Evolutionary conservation across 108 stramenopile species (phyloP), one percentile per base, ranked within the genome.

Genomic region (Cyclotella cryptica): DNA sequence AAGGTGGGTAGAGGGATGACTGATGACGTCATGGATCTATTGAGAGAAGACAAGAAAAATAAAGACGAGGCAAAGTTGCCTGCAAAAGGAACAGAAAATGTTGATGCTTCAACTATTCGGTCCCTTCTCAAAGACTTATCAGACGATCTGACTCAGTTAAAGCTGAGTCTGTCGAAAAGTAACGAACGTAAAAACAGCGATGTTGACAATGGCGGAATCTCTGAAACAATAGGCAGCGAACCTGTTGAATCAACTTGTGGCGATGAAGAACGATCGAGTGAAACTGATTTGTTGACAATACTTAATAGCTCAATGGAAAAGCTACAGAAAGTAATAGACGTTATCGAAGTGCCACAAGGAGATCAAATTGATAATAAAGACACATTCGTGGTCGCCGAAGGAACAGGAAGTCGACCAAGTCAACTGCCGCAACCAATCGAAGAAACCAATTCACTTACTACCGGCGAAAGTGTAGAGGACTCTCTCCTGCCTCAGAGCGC

Each of bases 1-100:
- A 24, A 61, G 26, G 62, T 60, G 41, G 84, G 84, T 1, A 70
- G 42, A 51, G 84, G 26, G 2, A 44, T 84, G 45, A 84, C 84
- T 1, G 65, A 84, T 52, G 79, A 80, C 51, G 84, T 78, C 22
- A 84, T 84, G 84, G 75, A 80, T 40, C 77, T 80, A 27, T 59
- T 84, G 44, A 61, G 39, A 58, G 46, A 66, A 58, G 70, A 73
- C 42, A 66, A 77, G 70, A 35, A 60, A 44, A 35, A 22, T 19
- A 29, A 22, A 42, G 45, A 46, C 28, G 1, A 29, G 44, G 52
- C 22, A 22, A 21, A 17, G 12, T 12, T 18, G 4, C 17, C 19
- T 15, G 12, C 30, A 18, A 28, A 35, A 39, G 21, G 17, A 21
- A 22, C 42, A 10, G 29, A 54, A 39, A 39, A 30, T n/a, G 53